Base-by-base conservation (phyloP, 139 green algal genomes). In the Chlorella sp. region DNA sequence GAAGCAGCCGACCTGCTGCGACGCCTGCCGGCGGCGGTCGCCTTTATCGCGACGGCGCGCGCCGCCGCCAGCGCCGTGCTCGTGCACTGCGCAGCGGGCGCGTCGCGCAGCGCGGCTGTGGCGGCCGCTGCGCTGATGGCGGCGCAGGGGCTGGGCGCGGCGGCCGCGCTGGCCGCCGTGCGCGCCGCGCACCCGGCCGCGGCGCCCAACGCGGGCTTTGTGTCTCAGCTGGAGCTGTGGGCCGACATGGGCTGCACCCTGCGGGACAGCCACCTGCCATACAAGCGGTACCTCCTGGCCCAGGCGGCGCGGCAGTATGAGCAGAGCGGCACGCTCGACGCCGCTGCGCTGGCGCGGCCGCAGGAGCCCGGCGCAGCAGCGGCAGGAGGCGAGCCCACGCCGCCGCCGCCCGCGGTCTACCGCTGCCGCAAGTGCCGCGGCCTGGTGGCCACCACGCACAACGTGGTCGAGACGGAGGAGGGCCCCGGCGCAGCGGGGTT, bases 391-490 rank as follows among this genome's bases (percentile, higher is more conserved):
- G 76, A 65, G 17, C 40, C 55, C 61, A 83, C 88, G 68, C 71
- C 60, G 11, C 27, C 35, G 62, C 42, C 29, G 73, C 45, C n/a
- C 11, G 67, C 77, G 17, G 38, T 83, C 58, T 96, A 94, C 85
- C 83, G 92, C 38, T 97, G 92, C 83, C 81, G 89, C 46, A 93
- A 90, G 80, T 97, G 92, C 80, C 87, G 92, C 25, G 56, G 58
- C 29, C 63, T 91, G 61, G 41, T 96, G 59, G 85, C 82, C 59
- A 94, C 85, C 15, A 53, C 79, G 23, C 48, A 64, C 31, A 91
- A 94, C 51, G 62, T 92, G 29, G 63, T 95, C 42, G 83, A 89
- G 8, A 67, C 86, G 11, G 83, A 89, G 42, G 65, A 77, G 36
- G 90, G 84, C 3, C 64, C 62, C 69, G 29, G 86, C 77, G 58